Evolutionary conservation across 331 rosid species (phyloP).

Genomic region (Quercus phellos): DNA sequence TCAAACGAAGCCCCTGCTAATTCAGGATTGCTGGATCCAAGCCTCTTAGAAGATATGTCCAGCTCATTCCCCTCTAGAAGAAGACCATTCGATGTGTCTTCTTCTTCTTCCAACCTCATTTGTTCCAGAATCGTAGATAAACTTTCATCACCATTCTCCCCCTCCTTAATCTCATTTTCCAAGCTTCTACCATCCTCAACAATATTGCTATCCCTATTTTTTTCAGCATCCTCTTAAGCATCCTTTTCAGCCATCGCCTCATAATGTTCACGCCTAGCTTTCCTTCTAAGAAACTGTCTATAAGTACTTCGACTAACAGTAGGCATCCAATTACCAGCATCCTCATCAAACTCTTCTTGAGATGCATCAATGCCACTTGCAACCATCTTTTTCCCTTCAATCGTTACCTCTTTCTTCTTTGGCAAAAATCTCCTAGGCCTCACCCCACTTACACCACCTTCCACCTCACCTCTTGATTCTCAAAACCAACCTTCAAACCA

Average conservation of each 20-base stretch:
- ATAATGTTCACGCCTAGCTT: constrained; percentile 59
- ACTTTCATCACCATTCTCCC: constrained; percentile 34
- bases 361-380: constrained; percentile 80
- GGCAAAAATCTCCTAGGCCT: constrained; percentile 31
- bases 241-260: constrained; percentile 44
- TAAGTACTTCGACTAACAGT: constrained; percentile 88
- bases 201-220: constrained; percentile 16
- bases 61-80: constrained; percentile 20
- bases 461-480: constrained; percentile 28
- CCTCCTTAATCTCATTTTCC: constrained; percentile 26
- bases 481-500: constrained; percentile 30
- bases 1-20: not conserved
- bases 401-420: constrained; percentile 55
- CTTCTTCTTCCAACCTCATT: constrained; percentile 54
- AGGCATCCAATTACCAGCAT: constrained; percentile 75
- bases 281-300: constrained; percentile 75
- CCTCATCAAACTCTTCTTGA: constrained; percentile 54
- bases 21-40: constrained; percentile 6
- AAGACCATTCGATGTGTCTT: constrained; percentile 32
- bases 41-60: constrained; percentile 10
- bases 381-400: constrained; percentile 76
- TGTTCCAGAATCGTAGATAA: constrained; percentile 40
- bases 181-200: constrained; percentile 29
- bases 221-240: constrained; percentile 35
- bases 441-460: not conserved